A percentile compares a stretch with the other conserved stretches of the same genome.
phyloP scores from a whole-genome alignment of 2,329 filamentous ascomycete species.

The Alternaria viburni region DNA sequence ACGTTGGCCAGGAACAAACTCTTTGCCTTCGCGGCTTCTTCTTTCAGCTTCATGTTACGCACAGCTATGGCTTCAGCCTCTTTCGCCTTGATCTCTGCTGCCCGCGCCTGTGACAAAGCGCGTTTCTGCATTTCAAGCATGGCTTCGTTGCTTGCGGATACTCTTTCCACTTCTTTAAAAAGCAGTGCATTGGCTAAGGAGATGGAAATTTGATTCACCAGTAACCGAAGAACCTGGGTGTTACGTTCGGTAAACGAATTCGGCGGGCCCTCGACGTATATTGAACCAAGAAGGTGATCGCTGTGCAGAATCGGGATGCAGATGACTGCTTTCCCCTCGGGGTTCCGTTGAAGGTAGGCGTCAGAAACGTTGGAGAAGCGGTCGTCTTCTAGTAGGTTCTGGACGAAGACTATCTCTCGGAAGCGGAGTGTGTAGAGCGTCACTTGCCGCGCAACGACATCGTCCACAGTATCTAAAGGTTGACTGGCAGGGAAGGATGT shows the following conservation, averaged over 20 bases:
- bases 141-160: constrained; percentile 76
- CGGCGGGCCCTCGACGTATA: constrained; percentile 79
- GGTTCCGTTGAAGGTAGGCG: constrained; percentile 71
- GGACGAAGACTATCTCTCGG: constrained; percentile 75
- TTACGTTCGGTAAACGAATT: constrained; percentile 77
- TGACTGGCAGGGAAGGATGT: constrained; percentile 70
- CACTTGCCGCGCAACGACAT: constrained; percentile 76
- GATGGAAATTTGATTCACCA: constrained; percentile 78
- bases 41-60: constrained; percentile 79
- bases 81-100: constrained; percentile 78
- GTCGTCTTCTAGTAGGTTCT: constrained; percentile 76
- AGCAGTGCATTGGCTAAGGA: constrained; percentile 69
- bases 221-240: constrained; percentile 62
- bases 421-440: constrained; percentile 79
- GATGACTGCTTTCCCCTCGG: constrained; percentile 75
- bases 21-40: constrained; percentile 83
- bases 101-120: constrained; percentile 72
- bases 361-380: constrained; percentile 77
- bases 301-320: constrained; percentile 81
- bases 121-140: constrained; percentile 81
- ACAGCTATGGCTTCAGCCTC: constrained; percentile 77
- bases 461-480: constrained; percentile 66
- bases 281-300: constrained; percentile 72
- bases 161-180: constrained; percentile 74
- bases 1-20: constrained; percentile 72